Conservation (phyloP, 2,329 filamentous ascomycete genomes). For the Aspergillus jensenii region DNA sequence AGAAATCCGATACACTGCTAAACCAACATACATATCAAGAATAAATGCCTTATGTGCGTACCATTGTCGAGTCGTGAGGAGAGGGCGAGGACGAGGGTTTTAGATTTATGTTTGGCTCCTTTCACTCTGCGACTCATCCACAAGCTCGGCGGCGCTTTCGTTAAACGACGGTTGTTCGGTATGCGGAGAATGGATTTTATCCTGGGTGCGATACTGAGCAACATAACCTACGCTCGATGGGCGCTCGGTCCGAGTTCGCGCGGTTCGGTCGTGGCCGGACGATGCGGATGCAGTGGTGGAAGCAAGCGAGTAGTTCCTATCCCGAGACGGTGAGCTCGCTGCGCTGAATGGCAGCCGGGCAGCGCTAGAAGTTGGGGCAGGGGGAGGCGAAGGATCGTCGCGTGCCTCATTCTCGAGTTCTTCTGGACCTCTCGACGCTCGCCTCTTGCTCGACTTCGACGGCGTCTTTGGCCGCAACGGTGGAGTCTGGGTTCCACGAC, state of each 20-base stretch:
- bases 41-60: conserved; percentile 4
- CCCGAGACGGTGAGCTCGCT: conserved; percentile 36
- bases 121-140: conserved; percentile 31
- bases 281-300: conserved; percentile 38
- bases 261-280: conserved; percentile 35
- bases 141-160: conserved; percentile 47
- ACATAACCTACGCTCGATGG: conserved; percentile 54
- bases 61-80: conserved; percentile 4
- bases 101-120: conserved; percentile 6
- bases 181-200: conserved; percentile 47
- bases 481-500: conserved; percentile 50
- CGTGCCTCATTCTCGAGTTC: conserved; percentile 11
- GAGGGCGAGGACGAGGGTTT: not conserved
- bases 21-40: conserved; percentile 8
- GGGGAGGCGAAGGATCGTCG: conserved; percentile 18
- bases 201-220: conserved; percentile 48
- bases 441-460: conserved; percentile 62
- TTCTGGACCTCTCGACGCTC: conserved; percentile 13
- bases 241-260: conserved; percentile 28
- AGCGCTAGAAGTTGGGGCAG: conserved; percentile 26
- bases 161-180: conserved; percentile 37
- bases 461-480: conserved; percentile 33
- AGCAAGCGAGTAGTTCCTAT: conserved; percentile 37
- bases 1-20: conserved; percentile 7
- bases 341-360: conserved; percentile 45